A percentile compares a stretch with the other conserved stretches of the same genome.
These are phyloP conservation scores for Fulvia fulva DNA, from an alignment of 2,329 filamentous ascomycete species.

Conservation along the genomic window DNA sequence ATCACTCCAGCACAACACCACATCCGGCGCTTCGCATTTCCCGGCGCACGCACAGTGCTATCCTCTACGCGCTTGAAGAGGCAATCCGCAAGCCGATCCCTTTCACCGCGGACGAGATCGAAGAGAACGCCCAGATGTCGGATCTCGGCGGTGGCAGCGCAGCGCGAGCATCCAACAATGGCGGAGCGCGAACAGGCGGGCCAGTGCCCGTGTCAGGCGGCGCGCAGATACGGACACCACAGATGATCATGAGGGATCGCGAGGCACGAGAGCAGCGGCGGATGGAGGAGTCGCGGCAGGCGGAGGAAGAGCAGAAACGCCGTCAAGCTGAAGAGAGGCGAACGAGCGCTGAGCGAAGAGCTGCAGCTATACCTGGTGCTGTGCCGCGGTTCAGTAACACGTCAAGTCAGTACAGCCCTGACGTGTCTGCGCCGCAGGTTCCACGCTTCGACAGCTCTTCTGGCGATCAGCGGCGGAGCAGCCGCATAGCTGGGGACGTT, in stretches of 20 bases:
- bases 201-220: slow-evolving; percentile 51
- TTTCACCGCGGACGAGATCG: slow-evolving; percentile 78
- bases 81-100: slow-evolving; percentile 75
- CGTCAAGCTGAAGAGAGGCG: slow-evolving; percentile 49
- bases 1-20: slow-evolving; percentile 34
- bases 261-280: slow-evolving; percentile 69
- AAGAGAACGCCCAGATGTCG: slow-evolving; percentile 90
- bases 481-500: slow-evolving; percentile 27
- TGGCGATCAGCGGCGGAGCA: slow-evolving; percentile 16
- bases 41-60: slow-evolving; percentile 78
- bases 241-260: slow-evolving; percentile 87
- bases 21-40: slow-evolving; percentile 67
- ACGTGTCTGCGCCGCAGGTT: slow-evolving; percentile 20
- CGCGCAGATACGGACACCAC: slow-evolving; percentile 69
- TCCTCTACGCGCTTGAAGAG: slow-evolving; percentile 89
- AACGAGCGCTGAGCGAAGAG: slow-evolving; percentile 58
- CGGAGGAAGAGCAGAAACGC: slow-evolving; percentile 48
- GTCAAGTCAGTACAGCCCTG: slow-evolving; percentile 29
- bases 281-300: slow-evolving; percentile 57
- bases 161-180: slow-evolving; percentile 49
- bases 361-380: slow-evolving; percentile 34
- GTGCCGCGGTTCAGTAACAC: slow-evolving; percentile 24
- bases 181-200: slow-evolving; percentile 50
- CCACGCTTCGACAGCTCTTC: slow-evolving; percentile 23
- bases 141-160: slow-evolving; percentile 60